These are phyloP conservation scores for Starmerella apis DNA, from an alignment of 805 yeast genomes.

Conservation along the genomic window DNA sequence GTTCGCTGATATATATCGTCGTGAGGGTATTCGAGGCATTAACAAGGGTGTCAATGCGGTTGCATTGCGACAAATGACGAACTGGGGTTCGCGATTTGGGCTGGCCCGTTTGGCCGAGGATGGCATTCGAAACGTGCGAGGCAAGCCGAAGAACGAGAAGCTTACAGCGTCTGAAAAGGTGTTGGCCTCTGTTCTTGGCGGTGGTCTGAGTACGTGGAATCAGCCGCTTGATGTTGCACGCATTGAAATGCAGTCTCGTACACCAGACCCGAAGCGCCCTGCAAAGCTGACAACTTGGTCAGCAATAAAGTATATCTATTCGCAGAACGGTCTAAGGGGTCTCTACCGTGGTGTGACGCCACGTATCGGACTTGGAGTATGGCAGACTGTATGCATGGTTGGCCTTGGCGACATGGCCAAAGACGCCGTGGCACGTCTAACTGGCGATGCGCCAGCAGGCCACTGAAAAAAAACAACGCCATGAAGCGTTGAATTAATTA, in stretches of 20 bases:
- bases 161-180: conserved; percentile 73
- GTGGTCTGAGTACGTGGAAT: conserved; percentile 97
- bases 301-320: conserved; percentile 73
- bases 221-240: conserved; percentile 97
- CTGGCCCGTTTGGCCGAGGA: conserved; percentile 86
- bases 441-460: conserved; percentile 48
- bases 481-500: neutral
- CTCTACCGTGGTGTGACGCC: conserved; percentile 95
- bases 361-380: conserved; percentile 88
- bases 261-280: conserved; percentile 91
- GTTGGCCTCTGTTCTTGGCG: conserved; percentile 80
- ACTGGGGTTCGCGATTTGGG: conserved; percentile 98
- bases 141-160: conserved; percentile 42
- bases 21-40: conserved; percentile 88
- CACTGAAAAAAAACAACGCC: conserved; percentile 4
- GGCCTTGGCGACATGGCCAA: conserved; percentile 92
- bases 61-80: conserved; percentile 97
- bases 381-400: conserved; percentile 99
- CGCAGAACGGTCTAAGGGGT: conserved; percentile 75
- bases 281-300: conserved; percentile 69
- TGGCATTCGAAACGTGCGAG: conserved; percentile 51
- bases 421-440: conserved; percentile 51
- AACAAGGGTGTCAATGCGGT: conserved; percentile 98
- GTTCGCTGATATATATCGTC: conserved; percentile 68
- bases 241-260: conserved; percentile 95